Percentiles rank a stretch among this genome's conserved stretches.
These are phyloP conservation scores for Chrysoporthe puriensis DNA, from an alignment of 2,329 filamentous ascomycete genomes.

Conservation along the genomic window DNA sequence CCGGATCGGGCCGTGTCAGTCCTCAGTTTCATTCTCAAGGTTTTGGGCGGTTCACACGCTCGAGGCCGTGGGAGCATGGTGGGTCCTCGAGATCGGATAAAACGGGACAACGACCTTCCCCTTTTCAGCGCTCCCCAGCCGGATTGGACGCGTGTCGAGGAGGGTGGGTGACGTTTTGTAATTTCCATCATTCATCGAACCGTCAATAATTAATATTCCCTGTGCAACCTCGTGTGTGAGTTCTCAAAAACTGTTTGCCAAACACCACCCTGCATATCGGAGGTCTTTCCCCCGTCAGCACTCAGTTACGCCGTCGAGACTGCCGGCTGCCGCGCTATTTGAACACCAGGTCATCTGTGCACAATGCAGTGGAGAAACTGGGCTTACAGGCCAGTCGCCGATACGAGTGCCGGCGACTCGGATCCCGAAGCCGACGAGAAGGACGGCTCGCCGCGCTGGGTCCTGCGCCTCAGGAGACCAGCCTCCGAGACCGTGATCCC, in stretches of 20 bases:
- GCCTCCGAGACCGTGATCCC: background rate
- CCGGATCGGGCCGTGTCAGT: slow-evolving; percentile 4
- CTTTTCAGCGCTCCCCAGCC: slow-evolving; percentile 3
- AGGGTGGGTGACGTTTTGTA: slow-evolving; percentile 11
- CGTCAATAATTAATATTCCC: background rate
- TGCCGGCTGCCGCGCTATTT: background rate
- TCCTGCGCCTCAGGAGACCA: background rate
- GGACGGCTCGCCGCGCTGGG: background rate
- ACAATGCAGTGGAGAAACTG: slow-evolving; percentile 20
- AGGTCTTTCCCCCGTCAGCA: background rate
- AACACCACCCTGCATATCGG: background rate
- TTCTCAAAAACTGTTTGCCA: background rate
- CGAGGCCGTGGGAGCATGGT: background rate
- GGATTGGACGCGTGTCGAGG: slow-evolving; percentile 9
- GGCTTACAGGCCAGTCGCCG: slow-evolving; percentile 16
- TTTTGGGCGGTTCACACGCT: background rate
- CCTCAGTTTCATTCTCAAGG: background rate
- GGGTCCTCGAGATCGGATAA: slow-evolving; percentile 11
- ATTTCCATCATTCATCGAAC: slow-evolving; percentile 2
- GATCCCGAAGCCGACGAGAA: slow-evolving; percentile 15
- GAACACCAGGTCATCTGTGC: background rate
- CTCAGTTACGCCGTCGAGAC: background rate
- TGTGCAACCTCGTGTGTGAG: background rate
- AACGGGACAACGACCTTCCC: slow-evolving; percentile 7
- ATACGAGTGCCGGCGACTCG: background rate